Percentiles rank a stretch among this genome's conserved stretches.
Conservation (phyloP, 225 moss, liverwort and hornwort genomes). For the Marchantia polymorpha region DNA sequence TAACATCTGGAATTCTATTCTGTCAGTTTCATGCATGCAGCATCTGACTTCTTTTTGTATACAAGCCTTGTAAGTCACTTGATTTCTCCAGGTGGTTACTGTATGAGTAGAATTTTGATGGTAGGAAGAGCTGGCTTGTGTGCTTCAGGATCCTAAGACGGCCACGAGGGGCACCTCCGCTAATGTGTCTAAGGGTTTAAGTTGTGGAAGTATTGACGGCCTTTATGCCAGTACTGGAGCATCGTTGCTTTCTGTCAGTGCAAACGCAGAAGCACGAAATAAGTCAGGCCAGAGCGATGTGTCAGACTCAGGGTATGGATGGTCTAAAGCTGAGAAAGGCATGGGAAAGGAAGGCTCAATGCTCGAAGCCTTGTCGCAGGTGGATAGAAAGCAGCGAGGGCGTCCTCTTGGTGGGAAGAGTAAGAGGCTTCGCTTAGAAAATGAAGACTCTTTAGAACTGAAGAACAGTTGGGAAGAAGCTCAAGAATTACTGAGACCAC, state of each 20-base stretch:
- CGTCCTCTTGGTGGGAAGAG: constrained; percentile 76
- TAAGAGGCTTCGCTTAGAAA: constrained; percentile 79
- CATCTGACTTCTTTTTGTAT: background rate
- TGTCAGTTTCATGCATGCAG: background rate
- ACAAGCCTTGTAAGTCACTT: background rate
- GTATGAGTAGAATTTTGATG: constrained; percentile 28
- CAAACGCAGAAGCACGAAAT: constrained; percentile 31
- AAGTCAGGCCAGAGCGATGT: constrained; percentile 52
- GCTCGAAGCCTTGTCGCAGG: constrained; percentile 68
- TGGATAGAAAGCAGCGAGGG: constrained; percentile 76
- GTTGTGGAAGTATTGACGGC: constrained; percentile 51
- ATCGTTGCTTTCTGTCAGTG: constrained; percentile 40
- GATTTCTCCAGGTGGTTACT: constrained; percentile 12
- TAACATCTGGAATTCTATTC: background rate
- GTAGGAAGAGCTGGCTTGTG: constrained; percentile 34
- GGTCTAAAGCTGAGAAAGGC: constrained; percentile 50
- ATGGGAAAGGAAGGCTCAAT: constrained; percentile 52
- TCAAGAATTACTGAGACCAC: constrained; percentile 83
- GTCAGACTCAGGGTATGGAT: constrained; percentile 44
- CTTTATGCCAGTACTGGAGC: constrained; percentile 49
- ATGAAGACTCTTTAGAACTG: constrained; percentile 77
- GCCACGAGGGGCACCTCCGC: constrained; percentile 44
- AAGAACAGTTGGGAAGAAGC: constrained; percentile 77
- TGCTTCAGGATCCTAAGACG: constrained; percentile 57
- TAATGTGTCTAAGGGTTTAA: constrained; percentile 54